A percentile compares a stretch with the other conserved stretches of the same genome.
phyloP scores from a whole-genome alignment of 2,329 filamentous ascomycete genomes.

The Trichoderma koningiopsis region DNA sequence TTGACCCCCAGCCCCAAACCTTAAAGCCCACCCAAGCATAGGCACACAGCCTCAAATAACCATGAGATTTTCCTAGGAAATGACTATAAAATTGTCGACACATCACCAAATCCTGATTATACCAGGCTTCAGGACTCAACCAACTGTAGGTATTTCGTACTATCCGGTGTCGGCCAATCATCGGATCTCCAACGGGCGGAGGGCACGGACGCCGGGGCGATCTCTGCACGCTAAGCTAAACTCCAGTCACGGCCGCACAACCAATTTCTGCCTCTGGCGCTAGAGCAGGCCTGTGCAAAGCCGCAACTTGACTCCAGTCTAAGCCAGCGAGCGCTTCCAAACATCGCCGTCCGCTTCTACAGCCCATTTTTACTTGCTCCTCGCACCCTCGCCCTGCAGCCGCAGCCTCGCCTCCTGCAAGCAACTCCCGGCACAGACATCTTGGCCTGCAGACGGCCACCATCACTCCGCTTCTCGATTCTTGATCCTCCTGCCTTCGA shows the following conservation, averaged over 20 bases:
- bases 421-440: not conserved
- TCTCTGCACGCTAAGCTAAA: not conserved
- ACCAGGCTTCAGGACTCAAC: too few species aligned
- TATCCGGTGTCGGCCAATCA: slow-evolving; percentile 10
- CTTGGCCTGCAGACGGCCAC: slow-evolving; percentile 12
- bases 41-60: too few species aligned
- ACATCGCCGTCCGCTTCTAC: slow-evolving; percentile 16
- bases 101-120: not conserved
- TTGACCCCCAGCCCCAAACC: not conserved
- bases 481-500: not conserved
- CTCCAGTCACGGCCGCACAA: slow-evolving; percentile 3
- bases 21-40: not conserved
- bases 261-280: slow-evolving; percentile 36
- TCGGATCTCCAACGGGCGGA: slow-evolving; percentile 9
- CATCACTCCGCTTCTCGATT: not conserved
- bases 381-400: not conserved
- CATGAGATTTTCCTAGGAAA: not conserved
- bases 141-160: too few species aligned
- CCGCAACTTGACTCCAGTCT: slow-evolving; percentile 20
- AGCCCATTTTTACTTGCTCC: slow-evolving; percentile 18
- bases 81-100: not conserved
- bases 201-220: slow-evolving; percentile 7
- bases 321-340: slow-evolving; percentile 7
- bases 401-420: not conserved
- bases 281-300: slow-evolving; percentile 27